A percentile compares a stretch with the other conserved stretches of the same genome.
Evolutionary conservation across 495 filamentous ascomycete species (phyloP).

Genomic region (Chaetomium fimeti): DNA sequence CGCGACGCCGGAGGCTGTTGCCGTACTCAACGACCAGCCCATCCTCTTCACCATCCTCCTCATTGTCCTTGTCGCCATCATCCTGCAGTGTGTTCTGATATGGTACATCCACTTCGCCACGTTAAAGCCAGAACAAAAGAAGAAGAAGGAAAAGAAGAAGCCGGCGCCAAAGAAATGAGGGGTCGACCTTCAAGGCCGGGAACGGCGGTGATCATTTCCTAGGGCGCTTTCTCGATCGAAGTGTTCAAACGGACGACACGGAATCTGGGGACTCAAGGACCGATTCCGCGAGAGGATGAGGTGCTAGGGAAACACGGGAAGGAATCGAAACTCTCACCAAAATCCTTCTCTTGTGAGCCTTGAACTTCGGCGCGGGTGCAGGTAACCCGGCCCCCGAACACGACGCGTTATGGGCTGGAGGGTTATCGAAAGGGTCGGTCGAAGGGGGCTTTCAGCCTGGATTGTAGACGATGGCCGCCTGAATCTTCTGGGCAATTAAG

Average conservation of each 20-base stretch:
- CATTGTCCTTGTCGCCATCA: conserved; percentile 45
- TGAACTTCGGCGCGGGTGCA: background rate
- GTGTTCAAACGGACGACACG: background rate
- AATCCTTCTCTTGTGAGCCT: background rate
- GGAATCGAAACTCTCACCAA: no score
- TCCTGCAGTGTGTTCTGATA: conserved; percentile 42
- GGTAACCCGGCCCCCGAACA: no score
- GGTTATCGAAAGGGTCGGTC: background rate
- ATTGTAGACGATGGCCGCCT: background rate
- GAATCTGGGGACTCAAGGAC: background rate
- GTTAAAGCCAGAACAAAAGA: conserved; percentile 52
- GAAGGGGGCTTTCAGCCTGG: background rate
- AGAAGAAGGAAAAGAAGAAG: conserved; percentile 46
- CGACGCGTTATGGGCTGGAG: background rate
- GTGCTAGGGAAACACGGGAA: background rate
- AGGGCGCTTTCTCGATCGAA: background rate
- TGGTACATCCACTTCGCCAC: conserved; percentile 55
- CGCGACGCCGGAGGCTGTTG: conserved; percentile 49
- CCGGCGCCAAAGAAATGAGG: conserved; percentile 21
- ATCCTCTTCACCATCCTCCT: conserved; percentile 52
- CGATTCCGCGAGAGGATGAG: background rate
- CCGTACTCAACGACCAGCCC: conserved; percentile 54
- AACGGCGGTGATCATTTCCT: background rate
- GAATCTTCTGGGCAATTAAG: background rate
- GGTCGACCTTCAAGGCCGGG: background rate